Conservation (phyloP, 352 stramenopile genomes). For the Phytophthora hybrid region DNA sequence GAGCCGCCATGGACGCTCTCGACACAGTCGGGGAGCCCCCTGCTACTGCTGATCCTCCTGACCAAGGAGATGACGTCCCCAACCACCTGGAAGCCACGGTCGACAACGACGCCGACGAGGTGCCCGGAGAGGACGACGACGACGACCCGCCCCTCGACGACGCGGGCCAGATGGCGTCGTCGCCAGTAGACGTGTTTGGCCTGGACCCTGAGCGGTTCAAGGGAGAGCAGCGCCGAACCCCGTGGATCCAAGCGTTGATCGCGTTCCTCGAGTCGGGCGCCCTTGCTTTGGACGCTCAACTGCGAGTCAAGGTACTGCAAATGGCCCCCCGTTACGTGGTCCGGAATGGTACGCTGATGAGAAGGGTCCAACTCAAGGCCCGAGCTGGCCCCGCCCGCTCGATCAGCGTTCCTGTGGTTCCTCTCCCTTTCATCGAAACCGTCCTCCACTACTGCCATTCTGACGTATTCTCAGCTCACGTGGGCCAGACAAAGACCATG, state of each 20-base stretch:
- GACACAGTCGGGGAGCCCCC: no score
- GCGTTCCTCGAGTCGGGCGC: constrained; percentile 3
- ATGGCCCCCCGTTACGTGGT: neutral
- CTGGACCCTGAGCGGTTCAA: neutral
- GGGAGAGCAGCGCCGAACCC: neutral
- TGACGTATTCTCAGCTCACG: constrained; percentile 1
- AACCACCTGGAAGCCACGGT: no score
- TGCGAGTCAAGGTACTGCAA: neutral
- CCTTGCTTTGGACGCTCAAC: neutral
- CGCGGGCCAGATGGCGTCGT: neutral
- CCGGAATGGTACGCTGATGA: constrained; percentile 4
- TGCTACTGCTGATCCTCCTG: no score
- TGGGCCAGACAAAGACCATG: neutral
- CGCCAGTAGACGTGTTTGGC: neutral
- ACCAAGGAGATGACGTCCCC: no score
- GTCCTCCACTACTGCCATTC: constrained; percentile 20
- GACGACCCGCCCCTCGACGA: no score
- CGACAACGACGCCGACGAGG: neutral
- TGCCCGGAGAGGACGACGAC: no score
- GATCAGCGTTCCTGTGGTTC: neutral
- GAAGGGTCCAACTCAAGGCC: neutral
- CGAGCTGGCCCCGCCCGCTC: neutral
- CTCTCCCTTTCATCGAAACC: constrained; percentile 1
- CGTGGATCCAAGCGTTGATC: constrained; percentile 7
- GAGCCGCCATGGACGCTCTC: no score